Percentiles rank a stretch among this genome's conserved stretches.
These are phyloP conservation scores for Saccharomyces hybrid DNA, from an alignment of 1,139 yeast genomes.

Conservation along the genomic window DNA sequence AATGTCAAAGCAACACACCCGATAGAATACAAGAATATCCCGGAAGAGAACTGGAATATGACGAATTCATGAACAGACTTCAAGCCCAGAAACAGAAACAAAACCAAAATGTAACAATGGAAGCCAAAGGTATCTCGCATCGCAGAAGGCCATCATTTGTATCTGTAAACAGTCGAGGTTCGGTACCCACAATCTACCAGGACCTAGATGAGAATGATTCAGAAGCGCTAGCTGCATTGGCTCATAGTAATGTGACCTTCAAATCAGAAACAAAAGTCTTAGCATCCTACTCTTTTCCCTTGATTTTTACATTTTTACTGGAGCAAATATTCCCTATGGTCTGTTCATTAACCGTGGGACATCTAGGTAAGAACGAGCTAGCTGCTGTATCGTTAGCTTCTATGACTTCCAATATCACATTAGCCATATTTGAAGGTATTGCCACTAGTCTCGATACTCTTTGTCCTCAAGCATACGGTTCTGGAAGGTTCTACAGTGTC, in stretches of 20 bases:
- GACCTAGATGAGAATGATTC: constrained; percentile 27
- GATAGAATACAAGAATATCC: background rate
- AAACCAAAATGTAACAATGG: constrained; percentile 9
- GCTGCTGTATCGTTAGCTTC: constrained; percentile 83
- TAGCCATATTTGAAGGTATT: constrained; percentile 80
- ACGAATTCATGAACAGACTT: constrained; percentile 36
- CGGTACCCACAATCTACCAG: constrained; percentile 30
- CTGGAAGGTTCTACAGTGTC: constrained; percentile 53
- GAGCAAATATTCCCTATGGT: constrained; percentile 70
- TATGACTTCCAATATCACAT: constrained; percentile 80
- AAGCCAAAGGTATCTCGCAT: constrained; percentile 8
- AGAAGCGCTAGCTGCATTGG: constrained; percentile 40
- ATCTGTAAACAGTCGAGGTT: constrained; percentile 29
- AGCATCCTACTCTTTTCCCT: constrained; percentile 51
- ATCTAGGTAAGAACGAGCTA: constrained; percentile 59
- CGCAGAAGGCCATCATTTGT: constrained; percentile 26
- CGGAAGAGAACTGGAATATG: constrained; percentile 29
- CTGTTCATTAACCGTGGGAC: constrained; percentile 65
- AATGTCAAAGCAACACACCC: background rate
- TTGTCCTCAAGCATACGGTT: constrained; percentile 79
- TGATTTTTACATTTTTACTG: constrained; percentile 57
- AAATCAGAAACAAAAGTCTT: constrained; percentile 43
- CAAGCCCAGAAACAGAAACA: constrained; percentile 26
- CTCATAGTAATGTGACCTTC: constrained; percentile 40
- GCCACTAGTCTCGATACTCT: constrained; percentile 83